Percentiles rank a stretch among this genome's conserved stretches.
Evolutionary conservation across 208 protist genomes (phyloP).

Genomic region (Zelonia costaricensis): DNA sequence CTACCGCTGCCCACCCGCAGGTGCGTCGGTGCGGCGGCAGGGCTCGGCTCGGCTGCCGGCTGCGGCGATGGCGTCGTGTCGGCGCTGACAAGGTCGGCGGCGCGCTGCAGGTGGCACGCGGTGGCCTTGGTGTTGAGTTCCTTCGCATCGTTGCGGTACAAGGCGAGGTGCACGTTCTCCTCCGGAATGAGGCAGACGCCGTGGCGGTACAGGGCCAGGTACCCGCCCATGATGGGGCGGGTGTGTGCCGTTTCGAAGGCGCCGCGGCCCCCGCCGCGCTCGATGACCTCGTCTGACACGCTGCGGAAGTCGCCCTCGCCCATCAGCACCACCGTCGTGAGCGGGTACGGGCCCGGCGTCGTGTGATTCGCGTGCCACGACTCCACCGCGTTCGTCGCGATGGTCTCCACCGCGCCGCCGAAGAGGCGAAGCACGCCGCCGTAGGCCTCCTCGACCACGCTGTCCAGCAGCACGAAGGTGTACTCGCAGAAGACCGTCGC

Average conservation of each 20-base stretch:
- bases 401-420: constrained; percentile 32
- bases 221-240: constrained; percentile 17
- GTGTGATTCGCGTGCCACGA: constrained; percentile 10
- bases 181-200: constrained; percentile 61
- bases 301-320: constrained; percentile 31
- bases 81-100: constrained; percentile 21
- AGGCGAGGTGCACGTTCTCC: constrained; percentile 54
- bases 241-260: constrained; percentile 1
- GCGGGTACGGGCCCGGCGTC: constrained; percentile 8
- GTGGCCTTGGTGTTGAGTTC: constrained; percentile 50
- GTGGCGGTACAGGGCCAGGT: constrained; percentile 43
- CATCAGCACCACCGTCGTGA: constrained; percentile 31
- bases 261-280: constrained; percentile 15
- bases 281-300: constrained; percentile 36
- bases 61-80: not conserved
- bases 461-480: constrained; percentile 50
- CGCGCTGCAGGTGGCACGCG: constrained; percentile 42
- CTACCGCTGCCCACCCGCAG: not conserved
- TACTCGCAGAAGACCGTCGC: constrained; percentile 38
- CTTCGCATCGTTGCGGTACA: constrained; percentile 54
- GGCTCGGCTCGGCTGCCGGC: not conserved
- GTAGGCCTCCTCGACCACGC: constrained; percentile 24
- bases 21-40: not conserved
- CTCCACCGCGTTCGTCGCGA: constrained; percentile 16
- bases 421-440: constrained; percentile 32